Percentiles rank a stretch among this genome's conserved stretches.
Conservation (phyloP, 805 yeast species). For the Scheffersomyces lignosus region DNA sequence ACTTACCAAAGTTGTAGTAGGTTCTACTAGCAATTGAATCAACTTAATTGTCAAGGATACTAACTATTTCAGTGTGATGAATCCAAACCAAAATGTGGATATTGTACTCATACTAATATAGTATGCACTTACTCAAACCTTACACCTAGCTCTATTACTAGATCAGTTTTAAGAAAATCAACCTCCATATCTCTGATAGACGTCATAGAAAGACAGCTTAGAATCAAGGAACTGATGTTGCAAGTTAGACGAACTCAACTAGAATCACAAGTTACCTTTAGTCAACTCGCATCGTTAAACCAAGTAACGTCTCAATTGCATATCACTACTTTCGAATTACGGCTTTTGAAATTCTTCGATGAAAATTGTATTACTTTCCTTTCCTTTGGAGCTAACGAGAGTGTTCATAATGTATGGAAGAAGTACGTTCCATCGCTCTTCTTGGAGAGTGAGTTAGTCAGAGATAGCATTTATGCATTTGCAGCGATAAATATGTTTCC, state of each 20-base stretch:
- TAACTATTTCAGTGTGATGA: slow-evolving; percentile 29
- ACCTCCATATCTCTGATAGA: not conserved
- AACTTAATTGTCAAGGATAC: slow-evolving; percentile 5
- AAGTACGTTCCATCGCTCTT: slow-evolving; percentile 25
- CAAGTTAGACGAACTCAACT: not conserved
- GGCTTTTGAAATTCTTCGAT: slow-evolving; percentile 29
- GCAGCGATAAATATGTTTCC: slow-evolving; percentile 27
- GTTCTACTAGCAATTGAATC: too few species aligned
- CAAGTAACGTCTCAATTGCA: slow-evolving; percentile 18
- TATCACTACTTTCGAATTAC: slow-evolving; percentile 21
- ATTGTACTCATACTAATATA: slow-evolving; percentile 27
- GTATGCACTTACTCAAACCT: slow-evolving; percentile 23
- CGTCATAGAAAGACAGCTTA: not conserved
- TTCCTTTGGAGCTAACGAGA: slow-evolving; percentile 21
- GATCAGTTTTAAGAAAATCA: too few species aligned
- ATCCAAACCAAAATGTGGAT: slow-evolving; percentile 31
- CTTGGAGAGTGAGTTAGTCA: slow-evolving; percentile 21
- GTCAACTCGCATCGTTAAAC: slow-evolving; percentile 9
- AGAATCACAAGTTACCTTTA: not conserved
- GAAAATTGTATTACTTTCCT: slow-evolving; percentile 26
- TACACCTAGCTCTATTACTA: too few species aligned
- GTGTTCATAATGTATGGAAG: slow-evolving; percentile 26
- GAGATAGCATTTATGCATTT: slow-evolving; percentile 25
- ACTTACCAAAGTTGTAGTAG: too few species aligned
- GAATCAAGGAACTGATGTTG: not conserved